These are phyloP conservation scores for Trametes polyzona DNA, from an alignment of 1,284 basidiomycete species.

Conservation along the genomic window DNA sequence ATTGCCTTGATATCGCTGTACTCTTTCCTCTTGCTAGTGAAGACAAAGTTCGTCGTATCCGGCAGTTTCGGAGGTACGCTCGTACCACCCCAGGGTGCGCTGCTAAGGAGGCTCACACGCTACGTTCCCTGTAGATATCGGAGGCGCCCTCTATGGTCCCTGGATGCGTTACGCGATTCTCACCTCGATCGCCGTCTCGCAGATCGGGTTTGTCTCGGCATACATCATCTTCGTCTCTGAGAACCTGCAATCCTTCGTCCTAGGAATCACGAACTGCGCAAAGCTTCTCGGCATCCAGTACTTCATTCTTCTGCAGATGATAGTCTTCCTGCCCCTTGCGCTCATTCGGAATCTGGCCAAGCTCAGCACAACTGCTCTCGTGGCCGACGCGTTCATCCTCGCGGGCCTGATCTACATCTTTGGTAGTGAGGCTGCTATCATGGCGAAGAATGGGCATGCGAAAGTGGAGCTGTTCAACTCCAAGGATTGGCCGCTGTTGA, in stretches of 20 bases:
- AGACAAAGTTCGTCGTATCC: conserved; percentile 87
- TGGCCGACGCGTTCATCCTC: conserved; percentile 96
- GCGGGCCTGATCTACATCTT: conserved; percentile 89
- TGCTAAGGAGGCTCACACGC: neutral
- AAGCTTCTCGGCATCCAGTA: conserved; percentile 73
- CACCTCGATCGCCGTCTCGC: conserved; percentile 86
- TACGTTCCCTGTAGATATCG: conserved; percentile 72
- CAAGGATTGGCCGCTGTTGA: conserved; percentile 88
- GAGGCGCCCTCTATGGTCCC: conserved; percentile 89
- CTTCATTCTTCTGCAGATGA: conserved; percentile 84
- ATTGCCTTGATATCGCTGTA: conserved; percentile 92
- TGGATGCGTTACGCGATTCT: conserved; percentile 94
- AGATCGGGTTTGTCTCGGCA: conserved; percentile 87
- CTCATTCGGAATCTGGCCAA: conserved; percentile 92
- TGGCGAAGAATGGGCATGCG: conserved; percentile 74
- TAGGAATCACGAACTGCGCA: conserved; percentile 83
- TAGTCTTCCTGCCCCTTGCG: conserved; percentile 87
- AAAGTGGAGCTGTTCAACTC: conserved; percentile 89
- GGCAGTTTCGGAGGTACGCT: conserved; percentile 93
- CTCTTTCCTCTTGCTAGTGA: conserved; percentile 92
- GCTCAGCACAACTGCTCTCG: conserved; percentile 88
- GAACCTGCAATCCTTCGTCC: conserved; percentile 87
- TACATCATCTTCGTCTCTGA: conserved; percentile 98
- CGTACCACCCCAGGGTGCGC: conserved; percentile 20
- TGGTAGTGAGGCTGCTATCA: conserved; percentile 73